Evolutionary conservation across 2,329 filamentous ascomycete species (phyloP).

Genomic region (Neopestalotiopsis clavispora): DNA sequence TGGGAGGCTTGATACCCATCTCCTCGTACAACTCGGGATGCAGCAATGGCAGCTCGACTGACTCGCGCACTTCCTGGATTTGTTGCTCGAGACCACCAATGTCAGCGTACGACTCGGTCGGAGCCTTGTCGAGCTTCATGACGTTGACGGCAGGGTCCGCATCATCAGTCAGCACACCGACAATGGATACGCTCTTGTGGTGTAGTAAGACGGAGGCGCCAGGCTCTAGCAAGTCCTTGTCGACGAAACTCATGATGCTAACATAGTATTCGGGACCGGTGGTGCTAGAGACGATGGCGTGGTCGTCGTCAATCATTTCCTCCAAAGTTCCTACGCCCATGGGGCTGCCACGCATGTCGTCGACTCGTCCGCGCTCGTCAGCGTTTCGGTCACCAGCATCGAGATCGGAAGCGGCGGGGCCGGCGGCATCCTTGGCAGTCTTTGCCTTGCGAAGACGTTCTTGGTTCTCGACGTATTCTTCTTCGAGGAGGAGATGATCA

Average conservation of each 20-base stretch:
- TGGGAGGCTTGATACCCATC: constrained; percentile 99
- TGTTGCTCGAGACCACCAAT: constrained; percentile 95
- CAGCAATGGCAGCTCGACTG: constrained; percentile 90
- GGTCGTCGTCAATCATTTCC: constrained; percentile 98
- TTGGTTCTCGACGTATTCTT: constrained; percentile 99
- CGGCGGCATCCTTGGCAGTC: constrained; percentile 72
- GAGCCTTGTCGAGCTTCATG: constrained; percentile 99
- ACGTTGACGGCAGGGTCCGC: constrained; percentile 94
- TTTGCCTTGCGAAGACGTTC: constrained; percentile 94
- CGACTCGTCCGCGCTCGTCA: constrained; percentile 91
- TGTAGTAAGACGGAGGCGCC: constrained; percentile 94
- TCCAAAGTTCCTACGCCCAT: constrained; percentile 98
- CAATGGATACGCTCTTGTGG: constrained; percentile 97
- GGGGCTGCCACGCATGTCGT: constrained; percentile 97
- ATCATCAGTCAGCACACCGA: constrained; percentile 95
- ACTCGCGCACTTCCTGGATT: constrained; percentile 97
- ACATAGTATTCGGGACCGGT: constrained; percentile 99
- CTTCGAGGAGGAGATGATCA: constrained; percentile 94
- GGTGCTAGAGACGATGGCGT: constrained; percentile 96
- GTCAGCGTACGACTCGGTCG: constrained; percentile 96
- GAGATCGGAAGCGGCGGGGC: constrained; percentile 67
- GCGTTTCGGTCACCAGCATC: constrained; percentile 86
- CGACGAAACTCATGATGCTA: constrained; percentile 99
- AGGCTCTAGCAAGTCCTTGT: constrained; percentile 96
- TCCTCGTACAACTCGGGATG: constrained; percentile 98